A percentile compares a stretch with the other conserved stretches of the same genome.
phyloP scores from a whole-genome alignment of 2,329 filamentous ascomycete genomes.

The Mollisiaceae sp. region DNA sequence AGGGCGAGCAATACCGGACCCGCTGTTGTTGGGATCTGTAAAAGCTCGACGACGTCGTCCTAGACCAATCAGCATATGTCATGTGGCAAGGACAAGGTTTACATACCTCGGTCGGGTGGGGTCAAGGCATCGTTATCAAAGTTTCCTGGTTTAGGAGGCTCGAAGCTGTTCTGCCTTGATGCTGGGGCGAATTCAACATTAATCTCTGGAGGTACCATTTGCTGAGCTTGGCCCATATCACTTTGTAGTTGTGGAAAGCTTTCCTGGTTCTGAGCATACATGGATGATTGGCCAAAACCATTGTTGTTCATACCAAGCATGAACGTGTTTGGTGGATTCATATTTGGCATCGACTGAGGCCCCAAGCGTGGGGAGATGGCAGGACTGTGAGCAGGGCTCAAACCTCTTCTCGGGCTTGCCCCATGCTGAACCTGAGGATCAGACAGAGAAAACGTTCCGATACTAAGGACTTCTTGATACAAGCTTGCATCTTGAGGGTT shows the following conservation, averaged over 20 bases:
- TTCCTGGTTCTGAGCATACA: slow-evolving; percentile 57
- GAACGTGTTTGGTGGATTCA: slow-evolving; percentile 51
- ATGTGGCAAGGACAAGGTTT: neutral
- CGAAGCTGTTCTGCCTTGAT: slow-evolving; percentile 68
- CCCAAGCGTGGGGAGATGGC: slow-evolving; percentile 68
- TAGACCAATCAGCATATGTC: slow-evolving; percentile 33
- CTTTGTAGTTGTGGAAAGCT: slow-evolving; percentile 52
- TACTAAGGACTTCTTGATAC: slow-evolving; percentile 78
- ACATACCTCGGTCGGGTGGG: slow-evolving; percentile 73
- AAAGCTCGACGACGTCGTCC: slow-evolving; percentile 43
- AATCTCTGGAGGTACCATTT: slow-evolving; percentile 92
- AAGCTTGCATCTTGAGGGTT: slow-evolving; percentile 72
- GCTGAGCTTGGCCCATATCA: slow-evolving; percentile 71
- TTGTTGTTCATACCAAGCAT: slow-evolving; percentile 51
- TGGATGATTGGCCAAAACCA: slow-evolving; percentile 53
- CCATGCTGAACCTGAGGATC: slow-evolving; percentile 60
- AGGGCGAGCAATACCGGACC: slow-evolving; percentile 51
- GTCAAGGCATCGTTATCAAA: slow-evolving; percentile 78
- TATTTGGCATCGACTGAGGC: slow-evolving; percentile 60
- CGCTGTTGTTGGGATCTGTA: slow-evolving; percentile 43
- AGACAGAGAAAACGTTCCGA: slow-evolving; percentile 81
- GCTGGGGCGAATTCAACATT: slow-evolving; percentile 91
- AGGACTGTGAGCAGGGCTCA: slow-evolving; percentile 79
- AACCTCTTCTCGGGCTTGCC: slow-evolving; percentile 70
- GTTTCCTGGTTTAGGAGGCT: slow-evolving; percentile 63